Percentiles rank a stretch among this genome's conserved stretches.
phyloP scores from a whole-genome alignment of 441 rosid species.

The Erodium moschatum region DNA sequence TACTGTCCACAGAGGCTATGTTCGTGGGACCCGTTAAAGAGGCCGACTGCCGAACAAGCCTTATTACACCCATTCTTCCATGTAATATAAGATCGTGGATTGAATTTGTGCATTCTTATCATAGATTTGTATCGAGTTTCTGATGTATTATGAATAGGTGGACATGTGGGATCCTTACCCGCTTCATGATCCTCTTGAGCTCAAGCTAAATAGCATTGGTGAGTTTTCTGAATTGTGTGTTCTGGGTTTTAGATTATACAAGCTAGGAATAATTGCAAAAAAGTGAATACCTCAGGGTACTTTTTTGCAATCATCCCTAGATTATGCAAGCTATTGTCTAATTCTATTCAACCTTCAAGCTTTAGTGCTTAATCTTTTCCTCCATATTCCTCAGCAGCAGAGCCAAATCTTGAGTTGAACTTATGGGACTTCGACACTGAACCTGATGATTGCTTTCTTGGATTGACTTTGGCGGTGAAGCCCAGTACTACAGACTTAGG shows the following conservation, averaged over 20 bases:
- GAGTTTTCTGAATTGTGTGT: conserved; percentile 16
- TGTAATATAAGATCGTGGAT: conserved; percentile 34
- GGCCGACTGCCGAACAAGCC: conserved; percentile 90
- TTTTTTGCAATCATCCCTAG: no score
- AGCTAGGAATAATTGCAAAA: no score
- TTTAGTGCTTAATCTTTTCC: conserved; percentile 5
- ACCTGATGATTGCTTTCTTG: conserved; percentile 83
- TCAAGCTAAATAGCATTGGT: conserved; percentile 68
- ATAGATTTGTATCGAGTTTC: conserved; percentile 15
- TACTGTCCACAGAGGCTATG: conserved; percentile 50
- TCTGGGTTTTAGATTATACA: not conserved
- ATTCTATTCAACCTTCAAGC: not conserved
- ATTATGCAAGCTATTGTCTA: not conserved
- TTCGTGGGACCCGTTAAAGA: conserved; percentile 78
- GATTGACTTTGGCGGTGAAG: conserved; percentile 75
- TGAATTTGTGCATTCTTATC: conserved; percentile 15
- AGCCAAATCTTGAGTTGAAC: conserved; percentile 89
- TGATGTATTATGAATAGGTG: conserved; percentile 38
- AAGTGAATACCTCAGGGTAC: no score
- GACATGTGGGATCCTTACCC: conserved; percentile 55
- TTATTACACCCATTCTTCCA: conserved; percentile 81
- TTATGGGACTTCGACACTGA: conserved; percentile 79
- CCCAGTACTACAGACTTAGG: conserved; percentile 72
- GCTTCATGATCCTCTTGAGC: conserved; percentile 64
- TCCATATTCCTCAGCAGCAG: conserved; percentile 36